Percentiles rank a stretch among this genome's conserved stretches.
Evolutionary conservation across 2,329 filamentous ascomycete species (phyloP).

Genomic region (Apiospora rasikravindrae): DNA sequence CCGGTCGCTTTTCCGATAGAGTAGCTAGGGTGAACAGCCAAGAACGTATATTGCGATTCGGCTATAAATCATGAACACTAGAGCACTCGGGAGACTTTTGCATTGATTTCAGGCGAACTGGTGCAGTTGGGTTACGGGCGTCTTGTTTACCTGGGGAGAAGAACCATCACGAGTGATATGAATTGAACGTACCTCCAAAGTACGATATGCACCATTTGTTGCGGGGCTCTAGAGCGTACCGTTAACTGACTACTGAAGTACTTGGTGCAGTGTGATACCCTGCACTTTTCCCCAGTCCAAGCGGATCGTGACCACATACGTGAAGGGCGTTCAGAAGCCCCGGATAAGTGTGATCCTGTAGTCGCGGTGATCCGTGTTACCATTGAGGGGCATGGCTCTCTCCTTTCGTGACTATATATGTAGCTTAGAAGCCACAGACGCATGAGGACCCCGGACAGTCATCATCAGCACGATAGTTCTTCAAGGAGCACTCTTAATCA

Average conservation of each 20-base stretch:
- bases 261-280: neutral
- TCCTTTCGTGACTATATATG: no score
- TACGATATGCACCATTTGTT: neutral
- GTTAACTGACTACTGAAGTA: neutral
- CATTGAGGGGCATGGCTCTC: no score
- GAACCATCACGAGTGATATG: neutral
- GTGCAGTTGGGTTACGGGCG: neutral
- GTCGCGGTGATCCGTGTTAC: no score
- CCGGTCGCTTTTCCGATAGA: neutral
- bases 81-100: no score
- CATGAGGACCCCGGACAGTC: neutral
- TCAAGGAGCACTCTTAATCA: neutral
- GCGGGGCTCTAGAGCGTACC: neutral
- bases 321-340: neutral
- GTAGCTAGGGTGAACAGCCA: neutral
- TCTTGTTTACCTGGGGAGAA: neutral
- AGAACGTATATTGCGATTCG: neutral
- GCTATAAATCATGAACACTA: neutral
- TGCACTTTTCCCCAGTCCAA: neutral
- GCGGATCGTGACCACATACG: neutral
- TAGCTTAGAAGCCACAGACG: no score
- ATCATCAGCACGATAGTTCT: neutral
- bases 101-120: neutral
- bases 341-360: neutral
- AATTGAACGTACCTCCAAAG: neutral